Base-by-base conservation (phyloP, 768 basidiomycete species). In the Ramaria rubella region DNA sequence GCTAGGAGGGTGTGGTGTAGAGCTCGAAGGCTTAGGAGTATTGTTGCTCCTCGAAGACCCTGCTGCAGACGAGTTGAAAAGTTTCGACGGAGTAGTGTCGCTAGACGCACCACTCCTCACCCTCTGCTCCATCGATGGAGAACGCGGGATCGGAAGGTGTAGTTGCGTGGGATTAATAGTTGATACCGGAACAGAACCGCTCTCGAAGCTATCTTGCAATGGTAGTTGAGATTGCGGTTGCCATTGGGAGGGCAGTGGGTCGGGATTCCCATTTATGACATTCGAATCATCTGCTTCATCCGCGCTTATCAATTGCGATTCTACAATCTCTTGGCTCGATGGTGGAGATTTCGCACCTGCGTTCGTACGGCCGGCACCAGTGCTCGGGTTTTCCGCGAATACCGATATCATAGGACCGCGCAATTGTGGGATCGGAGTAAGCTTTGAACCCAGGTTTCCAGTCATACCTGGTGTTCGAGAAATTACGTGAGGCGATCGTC, bases 201-300 rank as follows among this genome's bases (percentile, higher is more conserved):
- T 15, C 14, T 36, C 50, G 23, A 52, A 52, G 36, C 38, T 36
- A 14, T 48, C 46, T 4, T 3, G 26, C 8, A 56, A 31, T 17
- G 55, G 55, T 14, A 56, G 30, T 21, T 56, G 55, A 19, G 55
- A 56, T 34, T 56, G 44, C 26, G 55, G 55, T 33, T 49, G 23
- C 55, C 55, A 56, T 38, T 48, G 55, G 14, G 38, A 44, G 6
- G 44, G 27, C 5, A 42, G 24, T 17, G 31, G 44, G 23, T 4
- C 9, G 21, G 33, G 5, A 15, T 51, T 24, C 17, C 31, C 29
- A 36, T 31, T 31, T 31, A 51, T 33, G 24, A 4, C 49, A 48
- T 17, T 15, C 21, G 14, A 17, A 51, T 34, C 49, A 30, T 19
- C 33, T 31, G 21, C 33, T 11, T 36, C 30, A 30, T 23, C 33